phyloP scores from a whole-genome alignment of 176 grass and related monocot species.

The Coix lacrymajobi region DNA sequence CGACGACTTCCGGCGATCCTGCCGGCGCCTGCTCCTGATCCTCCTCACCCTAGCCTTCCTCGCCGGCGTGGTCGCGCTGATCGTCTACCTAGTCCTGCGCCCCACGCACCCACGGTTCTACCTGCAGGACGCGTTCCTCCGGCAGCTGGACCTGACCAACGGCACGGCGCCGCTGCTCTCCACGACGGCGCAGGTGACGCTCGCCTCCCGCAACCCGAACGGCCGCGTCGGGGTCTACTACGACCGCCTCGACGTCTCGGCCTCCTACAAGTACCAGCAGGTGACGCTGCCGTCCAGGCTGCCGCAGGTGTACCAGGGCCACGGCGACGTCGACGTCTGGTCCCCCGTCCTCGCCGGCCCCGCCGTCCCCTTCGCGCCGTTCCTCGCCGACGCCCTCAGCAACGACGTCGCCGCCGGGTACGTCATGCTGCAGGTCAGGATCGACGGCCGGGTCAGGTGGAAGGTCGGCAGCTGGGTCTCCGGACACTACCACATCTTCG shows the following conservation, averaged over 20 bases:
- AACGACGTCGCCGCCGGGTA: constrained; percentile 32
- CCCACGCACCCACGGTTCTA: constrained; percentile 77
- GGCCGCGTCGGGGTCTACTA: constrained; percentile 69
- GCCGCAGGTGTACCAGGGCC: constrained; percentile 61
- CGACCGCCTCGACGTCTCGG: constrained; percentile 76
- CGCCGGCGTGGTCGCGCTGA: constrained; percentile 43
- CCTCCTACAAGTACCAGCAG: constrained; percentile 78
- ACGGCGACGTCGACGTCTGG: constrained; percentile 78
- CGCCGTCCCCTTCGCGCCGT: constrained; percentile 56
- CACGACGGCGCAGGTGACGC: constrained; percentile 50
- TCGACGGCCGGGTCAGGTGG: constrained; percentile 75
- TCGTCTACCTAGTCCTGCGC: constrained; percentile 65
- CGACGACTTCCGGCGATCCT: constrained; percentile 17
- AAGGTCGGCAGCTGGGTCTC: constrained; percentile 69
- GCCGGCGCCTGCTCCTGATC: not conserved
- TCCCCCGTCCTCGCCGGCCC: constrained; percentile 54
- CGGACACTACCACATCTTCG: constrained; percentile 63
- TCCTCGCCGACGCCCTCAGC: constrained; percentile 36
- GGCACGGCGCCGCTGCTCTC: constrained; percentile 24
- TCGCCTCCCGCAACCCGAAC: constrained; percentile 85
- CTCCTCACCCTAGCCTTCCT: constrained; percentile 22
- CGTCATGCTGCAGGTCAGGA: constrained; percentile 50
- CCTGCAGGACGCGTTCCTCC: constrained; percentile 65
- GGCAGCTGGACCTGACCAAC: constrained; percentile 38
- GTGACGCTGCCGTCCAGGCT: constrained; percentile 36